Evolutionary conservation across 768 basidiomycete genomes (phyloP).

Genomic region (Tulasnella calospora): DNA sequence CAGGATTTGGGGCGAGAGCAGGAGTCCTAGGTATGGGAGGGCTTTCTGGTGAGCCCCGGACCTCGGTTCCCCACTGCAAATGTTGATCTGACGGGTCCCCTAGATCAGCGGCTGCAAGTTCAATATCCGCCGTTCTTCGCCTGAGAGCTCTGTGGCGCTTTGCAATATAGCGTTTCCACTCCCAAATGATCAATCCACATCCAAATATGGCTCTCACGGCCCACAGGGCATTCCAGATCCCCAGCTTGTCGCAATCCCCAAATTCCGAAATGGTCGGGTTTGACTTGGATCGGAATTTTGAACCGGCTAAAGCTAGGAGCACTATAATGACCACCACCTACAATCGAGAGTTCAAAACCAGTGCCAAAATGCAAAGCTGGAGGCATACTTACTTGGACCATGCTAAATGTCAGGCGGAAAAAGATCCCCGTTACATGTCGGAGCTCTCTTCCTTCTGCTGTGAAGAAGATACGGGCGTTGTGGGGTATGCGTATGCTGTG

Average conservation of each 20-base stretch:
- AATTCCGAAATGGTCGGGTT: constrained; percentile 14
- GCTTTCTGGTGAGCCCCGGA: neutral
- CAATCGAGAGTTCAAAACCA: neutral
- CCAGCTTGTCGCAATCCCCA: constrained; percentile 25
- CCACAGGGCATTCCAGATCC: constrained; percentile 22
- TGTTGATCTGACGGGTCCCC: neutral
- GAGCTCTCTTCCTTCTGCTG: constrained; percentile 1
- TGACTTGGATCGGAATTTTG: constrained; percentile 16
- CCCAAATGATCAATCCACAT: neutral
- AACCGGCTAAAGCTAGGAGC: neutral
- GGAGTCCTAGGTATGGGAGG: neutral
- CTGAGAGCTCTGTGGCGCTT: neutral
- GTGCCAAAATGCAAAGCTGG: neutral
- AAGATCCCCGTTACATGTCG: neutral
- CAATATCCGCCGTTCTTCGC: neutral
- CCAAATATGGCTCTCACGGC: constrained; percentile 9
- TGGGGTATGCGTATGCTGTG: neutral
- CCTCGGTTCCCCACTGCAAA: neutral
- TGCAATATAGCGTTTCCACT: neutral
- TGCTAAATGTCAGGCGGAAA: neutral
- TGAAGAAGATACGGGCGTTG: neutral
- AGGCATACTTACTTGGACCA: neutral
- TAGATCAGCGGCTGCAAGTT: neutral
- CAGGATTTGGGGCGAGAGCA: neutral
- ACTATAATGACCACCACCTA: constrained; percentile 14